Evolutionary conservation across 192 early-diverging fungal species (phyloP).

Genomic region (Phlyctochytrium bullatum): DNA sequence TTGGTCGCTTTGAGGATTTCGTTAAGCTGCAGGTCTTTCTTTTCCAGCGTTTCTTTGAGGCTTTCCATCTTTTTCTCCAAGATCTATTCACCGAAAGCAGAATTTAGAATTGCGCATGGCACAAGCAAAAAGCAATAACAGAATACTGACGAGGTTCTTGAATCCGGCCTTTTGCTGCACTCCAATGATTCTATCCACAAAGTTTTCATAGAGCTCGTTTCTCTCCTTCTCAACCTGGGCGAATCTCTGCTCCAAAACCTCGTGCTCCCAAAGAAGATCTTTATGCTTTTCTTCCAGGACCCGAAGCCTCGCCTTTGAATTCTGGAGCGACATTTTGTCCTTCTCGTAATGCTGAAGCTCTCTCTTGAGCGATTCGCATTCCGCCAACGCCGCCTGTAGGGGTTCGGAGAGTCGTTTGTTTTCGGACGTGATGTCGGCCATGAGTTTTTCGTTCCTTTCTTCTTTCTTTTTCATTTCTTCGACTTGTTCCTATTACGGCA

Average conservation of each 20-base stretch:
- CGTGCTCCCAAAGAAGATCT: conserved; percentile 60
- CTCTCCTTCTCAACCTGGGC: conserved; percentile 60
- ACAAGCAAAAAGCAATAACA: neutral
- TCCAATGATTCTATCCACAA: conserved; percentile 60
- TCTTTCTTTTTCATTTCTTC: conserved; percentile 73
- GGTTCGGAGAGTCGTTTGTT: conserved; percentile 68
- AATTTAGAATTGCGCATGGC: neutral
- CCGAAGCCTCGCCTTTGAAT: conserved; percentile 57
- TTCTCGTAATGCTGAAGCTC: conserved; percentile 62
- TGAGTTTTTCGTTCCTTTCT: conserved; percentile 66
- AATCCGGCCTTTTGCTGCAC: conserved; percentile 70
- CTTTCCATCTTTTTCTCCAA: conserved; percentile 62
- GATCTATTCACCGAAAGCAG: conserved; percentile 32
- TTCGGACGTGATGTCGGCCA: conserved; percentile 63
- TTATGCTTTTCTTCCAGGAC: conserved; percentile 64
- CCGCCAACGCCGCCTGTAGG: conserved; percentile 58
- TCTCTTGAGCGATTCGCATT: conserved; percentile 56
- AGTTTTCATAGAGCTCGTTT: conserved; percentile 62
- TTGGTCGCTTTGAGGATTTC: conserved; percentile 63
- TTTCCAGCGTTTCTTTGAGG: conserved; percentile 55
- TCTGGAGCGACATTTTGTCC: conserved; percentile 61
- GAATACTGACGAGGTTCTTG: conserved; percentile 53
- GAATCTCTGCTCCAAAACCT: conserved; percentile 64
- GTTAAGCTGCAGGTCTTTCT: conserved; percentile 63
- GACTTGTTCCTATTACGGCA: conserved; percentile 54